A percentile compares a stretch with the other conserved stretches of the same genome.
Evolutionary conservation across 441 rosid genomes (phyloP).

Genomic region (Corymbia citriodora): DNA sequence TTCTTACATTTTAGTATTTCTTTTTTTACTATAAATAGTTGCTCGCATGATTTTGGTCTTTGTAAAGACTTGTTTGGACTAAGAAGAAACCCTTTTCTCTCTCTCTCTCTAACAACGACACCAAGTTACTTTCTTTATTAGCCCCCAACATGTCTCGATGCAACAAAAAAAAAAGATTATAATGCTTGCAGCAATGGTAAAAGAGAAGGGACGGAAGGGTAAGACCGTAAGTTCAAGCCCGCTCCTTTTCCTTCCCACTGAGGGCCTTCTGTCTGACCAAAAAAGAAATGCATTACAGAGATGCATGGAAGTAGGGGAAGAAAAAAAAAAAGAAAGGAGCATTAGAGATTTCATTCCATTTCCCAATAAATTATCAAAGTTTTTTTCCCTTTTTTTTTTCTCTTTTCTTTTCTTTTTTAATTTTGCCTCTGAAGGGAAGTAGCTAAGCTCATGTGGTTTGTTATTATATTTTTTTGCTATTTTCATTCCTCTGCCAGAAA

Average conservation of each 20-base stretch:
- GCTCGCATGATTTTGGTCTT: background rate
- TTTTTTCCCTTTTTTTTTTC: fast-evolving
- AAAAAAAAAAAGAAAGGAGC: background rate
- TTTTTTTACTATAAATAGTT: background rate
- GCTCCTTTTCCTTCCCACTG: background rate
- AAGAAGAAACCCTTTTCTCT: background rate
- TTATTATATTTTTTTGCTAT: background rate
- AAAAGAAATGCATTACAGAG: background rate
- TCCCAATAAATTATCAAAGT: background rate
- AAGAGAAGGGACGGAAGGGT: background rate
- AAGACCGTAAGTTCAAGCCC: background rate
- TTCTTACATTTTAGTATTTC: background rate
- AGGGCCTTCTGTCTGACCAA: background rate
- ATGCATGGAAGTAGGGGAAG: background rate
- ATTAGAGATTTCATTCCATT: background rate
- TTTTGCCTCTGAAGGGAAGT: background rate
- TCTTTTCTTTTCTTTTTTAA: fast-evolving
- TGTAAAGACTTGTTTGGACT: background rate
- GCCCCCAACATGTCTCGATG: background rate
- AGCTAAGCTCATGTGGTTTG: background rate
- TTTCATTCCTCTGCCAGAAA: conserved; percentile 7
- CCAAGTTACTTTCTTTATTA: background rate
- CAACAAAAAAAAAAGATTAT: background rate
- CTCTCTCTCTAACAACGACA: background rate
- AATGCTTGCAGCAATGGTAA: background rate